Conservation (phyloP, 164 flowering plant species). For the Amborella trichopoda region DNA sequence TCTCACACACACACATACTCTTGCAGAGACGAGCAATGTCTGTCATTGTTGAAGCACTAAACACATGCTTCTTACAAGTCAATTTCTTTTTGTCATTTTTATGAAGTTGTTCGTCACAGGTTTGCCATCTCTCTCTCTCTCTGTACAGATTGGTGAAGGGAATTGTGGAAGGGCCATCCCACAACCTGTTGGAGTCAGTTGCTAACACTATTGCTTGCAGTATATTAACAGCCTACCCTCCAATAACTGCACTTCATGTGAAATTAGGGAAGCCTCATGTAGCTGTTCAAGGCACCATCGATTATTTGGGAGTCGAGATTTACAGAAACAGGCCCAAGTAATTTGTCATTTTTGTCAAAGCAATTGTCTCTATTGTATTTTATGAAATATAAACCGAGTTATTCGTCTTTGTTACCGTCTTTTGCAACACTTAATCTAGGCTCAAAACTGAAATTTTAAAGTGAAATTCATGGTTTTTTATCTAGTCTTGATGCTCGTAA, state of each 20-base stretch:
- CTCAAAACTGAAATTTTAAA: too few relatives aligned
- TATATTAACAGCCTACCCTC: constrained; percentile 35
- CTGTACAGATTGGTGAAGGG: constrained; percentile 50
- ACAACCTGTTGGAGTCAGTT: constrained; percentile 74
- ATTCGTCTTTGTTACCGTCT: too few relatives aligned
- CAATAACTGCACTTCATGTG: constrained; percentile 59
- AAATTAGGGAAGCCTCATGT: constrained; percentile 87
- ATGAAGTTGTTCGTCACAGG: background rate
- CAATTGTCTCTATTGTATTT: too few relatives aligned
- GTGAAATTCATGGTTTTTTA: too few relatives aligned
- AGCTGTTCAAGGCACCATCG: constrained; percentile 61
- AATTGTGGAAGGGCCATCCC: constrained; percentile 55
- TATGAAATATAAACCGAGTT: too few relatives aligned
- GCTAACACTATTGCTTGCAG: constrained; percentile 56
- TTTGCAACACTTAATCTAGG: too few relatives aligned
- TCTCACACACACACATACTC: too few relatives aligned
- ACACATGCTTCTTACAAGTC: background rate
- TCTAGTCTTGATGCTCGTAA: too few relatives aligned
- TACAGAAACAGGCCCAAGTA: constrained; percentile 10
- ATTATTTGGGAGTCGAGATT: constrained; percentile 84
- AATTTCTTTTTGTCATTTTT: background rate
- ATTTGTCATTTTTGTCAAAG: too few relatives aligned
- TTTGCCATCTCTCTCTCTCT: background rate
- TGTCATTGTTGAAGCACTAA: background rate
- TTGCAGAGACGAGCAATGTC: background rate